Percentiles rank a stretch among this genome's conserved stretches.
Conservation (phyloP, 305 asterid genomes). For the Rubia occidens region DNA sequence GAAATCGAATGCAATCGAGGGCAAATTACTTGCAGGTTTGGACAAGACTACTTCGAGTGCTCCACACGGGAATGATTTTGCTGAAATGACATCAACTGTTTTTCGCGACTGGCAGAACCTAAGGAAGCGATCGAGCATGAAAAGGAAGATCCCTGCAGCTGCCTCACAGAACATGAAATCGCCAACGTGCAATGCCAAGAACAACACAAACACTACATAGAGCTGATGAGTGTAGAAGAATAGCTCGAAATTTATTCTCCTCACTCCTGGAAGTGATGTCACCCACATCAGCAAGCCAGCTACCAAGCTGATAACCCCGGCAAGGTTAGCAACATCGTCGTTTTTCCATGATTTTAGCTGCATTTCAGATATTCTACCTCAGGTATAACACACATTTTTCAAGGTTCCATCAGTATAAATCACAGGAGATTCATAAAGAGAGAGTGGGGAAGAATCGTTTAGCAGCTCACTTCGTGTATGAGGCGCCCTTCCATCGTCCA, state of each 20-base stretch:
- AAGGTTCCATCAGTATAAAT: too few species aligned
- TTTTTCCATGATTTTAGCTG: constrained; percentile 49
- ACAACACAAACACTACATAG: constrained; percentile 58
- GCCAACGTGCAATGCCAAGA: constrained; percentile 75
- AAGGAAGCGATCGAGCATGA: constrained; percentile 88
- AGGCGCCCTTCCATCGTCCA: constrained; percentile 59
- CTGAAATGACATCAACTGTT: constrained; percentile 51
- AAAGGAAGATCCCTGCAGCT: constrained; percentile 64
- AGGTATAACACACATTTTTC: background rate
- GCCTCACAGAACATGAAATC: constrained; percentile 53
- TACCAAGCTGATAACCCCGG: constrained; percentile 67
- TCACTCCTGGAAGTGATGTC: constrained; percentile 71
- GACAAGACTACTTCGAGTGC: constrained; percentile 71
- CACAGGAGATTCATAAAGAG: too few species aligned
- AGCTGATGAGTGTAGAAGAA: constrained; percentile 86
- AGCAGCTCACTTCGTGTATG: constrained; percentile 33
- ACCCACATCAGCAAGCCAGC: constrained; percentile 84
- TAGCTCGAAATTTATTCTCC: constrained; percentile 60
- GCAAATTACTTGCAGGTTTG: constrained; percentile 51
- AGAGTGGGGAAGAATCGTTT: background rate
- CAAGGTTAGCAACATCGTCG: constrained; percentile 49
- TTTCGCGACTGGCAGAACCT: constrained; percentile 75
- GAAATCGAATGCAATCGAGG: too few species aligned
- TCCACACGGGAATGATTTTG: constrained; percentile 68
- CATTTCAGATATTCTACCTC: too few species aligned